A percentile compares a stretch with the other conserved stretches of the same genome.
phyloP scores from a whole-genome alignment of 345 rosid genomes.

The Moricandia moricandioides region DNA sequence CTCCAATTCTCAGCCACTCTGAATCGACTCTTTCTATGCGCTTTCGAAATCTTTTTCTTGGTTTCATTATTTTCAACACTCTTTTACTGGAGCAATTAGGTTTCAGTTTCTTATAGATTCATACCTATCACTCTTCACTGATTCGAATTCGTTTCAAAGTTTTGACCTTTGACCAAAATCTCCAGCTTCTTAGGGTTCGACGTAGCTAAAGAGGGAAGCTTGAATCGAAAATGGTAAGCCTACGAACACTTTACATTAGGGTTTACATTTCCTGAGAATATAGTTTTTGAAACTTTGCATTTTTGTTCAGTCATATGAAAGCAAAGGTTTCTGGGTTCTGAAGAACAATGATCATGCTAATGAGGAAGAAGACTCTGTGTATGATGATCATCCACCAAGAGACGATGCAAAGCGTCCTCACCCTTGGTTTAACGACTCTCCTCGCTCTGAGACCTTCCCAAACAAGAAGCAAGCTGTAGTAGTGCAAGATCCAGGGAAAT shows the following conservation, averaged over 20 bases:
- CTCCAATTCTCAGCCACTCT: neutral
- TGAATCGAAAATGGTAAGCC: constrained; percentile 19
- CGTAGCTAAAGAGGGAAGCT: constrained; percentile 1
- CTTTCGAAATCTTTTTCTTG: too few relatives aligned
- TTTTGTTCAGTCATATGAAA: constrained; percentile 48
- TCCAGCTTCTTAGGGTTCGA: constrained; percentile 3
- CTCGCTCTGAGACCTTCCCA: constrained; percentile 64
- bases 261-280: constrained; percentile 8
- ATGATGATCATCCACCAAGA: constrained; percentile 51
- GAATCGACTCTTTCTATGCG: neutral
- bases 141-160: constrained; percentile 3
- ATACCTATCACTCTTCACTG: neutral
- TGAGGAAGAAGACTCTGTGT: constrained; percentile 54
- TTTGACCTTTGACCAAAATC: constrained; percentile 1
- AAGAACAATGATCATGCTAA: constrained; percentile 46
- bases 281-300: neutral
- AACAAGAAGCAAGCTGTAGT: constrained; percentile 72
- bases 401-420: constrained; percentile 66
- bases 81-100: constrained; percentile 14
- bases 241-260: constrained; percentile 23
- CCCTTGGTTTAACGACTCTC: constrained; percentile 65
- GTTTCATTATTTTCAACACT: constrained; percentile 10
- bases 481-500: constrained; percentile 44
- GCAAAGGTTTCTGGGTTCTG: constrained; percentile 63
- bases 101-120: neutral